Evolutionary conservation across 768 basidiomycete genomes (phyloP), one percentile per base, ranked within the genome.

Genomic region (Mycena olivaceomarginata): DNA sequence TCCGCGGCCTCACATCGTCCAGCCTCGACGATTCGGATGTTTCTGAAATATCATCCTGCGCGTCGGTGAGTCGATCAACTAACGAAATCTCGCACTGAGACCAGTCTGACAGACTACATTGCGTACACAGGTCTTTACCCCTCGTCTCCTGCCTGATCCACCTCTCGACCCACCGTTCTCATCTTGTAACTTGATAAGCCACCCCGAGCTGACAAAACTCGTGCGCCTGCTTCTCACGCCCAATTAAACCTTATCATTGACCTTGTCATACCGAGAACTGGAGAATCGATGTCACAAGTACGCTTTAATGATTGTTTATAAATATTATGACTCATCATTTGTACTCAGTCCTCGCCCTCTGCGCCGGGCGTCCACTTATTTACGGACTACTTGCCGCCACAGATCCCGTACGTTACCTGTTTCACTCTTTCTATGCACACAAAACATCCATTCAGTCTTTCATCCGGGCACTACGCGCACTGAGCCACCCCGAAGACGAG

Each of bases 391-490:
- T 51, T 15, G 66, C 66, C 22, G 66, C 53, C 22, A 68, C 67
- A 22, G 67, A 68, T 68, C 67, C 67, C 25, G 67, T 68, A 68
- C 53, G 67, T 68, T 68, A 16, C 18, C 16, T 16, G 13, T 51
- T 51, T 51, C 18, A 51, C 43, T 51, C 48, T 51, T 20, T 15
- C 48, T 51, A 9, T 31, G 57, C 65, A 31, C 65, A 66, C 9
- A 5, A 5, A 16, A 51, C 39, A 68, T 51, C 56, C 41, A 68
- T 68, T 15, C 67, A 68, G 67, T 68, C 67, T 37, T 48, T 68
- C 67, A 53, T 68, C 37, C 67, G 67, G 2, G 67, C 67, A 56
- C n/a, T 68, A 56, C 67, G 41, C 53, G 67, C 67, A 41, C 53
- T 68, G 37, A 51, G 53, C 37, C 56, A 68, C 41, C 53, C 46